A percentile compares a stretch with the other conserved stretches of the same genome.
phyloP scores from a whole-genome alignment of 2,329 filamentous ascomycete genomes.

The Cladosporium velox region DNA sequence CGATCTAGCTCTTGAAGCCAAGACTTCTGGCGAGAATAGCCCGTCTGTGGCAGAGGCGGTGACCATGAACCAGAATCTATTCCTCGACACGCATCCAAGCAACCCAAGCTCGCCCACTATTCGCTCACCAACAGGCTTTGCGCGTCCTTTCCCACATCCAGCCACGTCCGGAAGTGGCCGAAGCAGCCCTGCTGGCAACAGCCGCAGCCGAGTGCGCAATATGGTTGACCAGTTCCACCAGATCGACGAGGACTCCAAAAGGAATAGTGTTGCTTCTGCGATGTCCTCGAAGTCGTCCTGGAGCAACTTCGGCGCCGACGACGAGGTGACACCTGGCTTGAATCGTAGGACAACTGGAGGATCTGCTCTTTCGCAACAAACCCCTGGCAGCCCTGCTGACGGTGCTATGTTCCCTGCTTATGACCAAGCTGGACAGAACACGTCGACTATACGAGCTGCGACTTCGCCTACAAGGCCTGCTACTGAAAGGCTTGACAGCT shows the following conservation, averaged over 20 bases:
- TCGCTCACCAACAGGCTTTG: conserved; percentile 5
- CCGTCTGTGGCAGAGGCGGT: conserved; percentile 30
- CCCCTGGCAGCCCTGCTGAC: not conserved
- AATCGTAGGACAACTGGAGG: conserved; percentile 24
- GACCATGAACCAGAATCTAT: conserved; percentile 27
- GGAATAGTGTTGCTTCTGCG: conserved; percentile 44
- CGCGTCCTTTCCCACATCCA: conserved; percentile 17
- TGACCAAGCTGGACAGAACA: not conserved
- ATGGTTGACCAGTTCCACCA: conserved; percentile 54
- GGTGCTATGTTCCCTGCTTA: not conserved
- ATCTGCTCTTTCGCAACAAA: not conserved
- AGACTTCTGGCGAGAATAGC: conserved; percentile 27
- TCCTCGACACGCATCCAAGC: conserved; percentile 31
- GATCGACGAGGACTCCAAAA: conserved; percentile 45
- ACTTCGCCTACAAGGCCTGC: conserved; percentile 12
- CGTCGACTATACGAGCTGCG: not conserved
- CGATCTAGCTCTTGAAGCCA: conserved; percentile 34
- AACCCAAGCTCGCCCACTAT: conserved; percentile 1
- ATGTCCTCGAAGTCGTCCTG: conserved; percentile 48
- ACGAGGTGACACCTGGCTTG: conserved; percentile 39
- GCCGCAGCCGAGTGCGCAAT: conserved; percentile 53
- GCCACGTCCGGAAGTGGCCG: conserved; percentile 27
- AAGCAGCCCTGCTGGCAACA: conserved; percentile 36
- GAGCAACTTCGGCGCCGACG: conserved; percentile 38
- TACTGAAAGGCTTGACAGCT: conserved; percentile 38